A percentile compares a stretch with the other conserved stretches of the same genome.
These are phyloP conservation scores for Pyrenophora seminiperda DNA, from an alignment of 2,329 filamentous ascomycete species.

Conservation along the genomic window DNA sequence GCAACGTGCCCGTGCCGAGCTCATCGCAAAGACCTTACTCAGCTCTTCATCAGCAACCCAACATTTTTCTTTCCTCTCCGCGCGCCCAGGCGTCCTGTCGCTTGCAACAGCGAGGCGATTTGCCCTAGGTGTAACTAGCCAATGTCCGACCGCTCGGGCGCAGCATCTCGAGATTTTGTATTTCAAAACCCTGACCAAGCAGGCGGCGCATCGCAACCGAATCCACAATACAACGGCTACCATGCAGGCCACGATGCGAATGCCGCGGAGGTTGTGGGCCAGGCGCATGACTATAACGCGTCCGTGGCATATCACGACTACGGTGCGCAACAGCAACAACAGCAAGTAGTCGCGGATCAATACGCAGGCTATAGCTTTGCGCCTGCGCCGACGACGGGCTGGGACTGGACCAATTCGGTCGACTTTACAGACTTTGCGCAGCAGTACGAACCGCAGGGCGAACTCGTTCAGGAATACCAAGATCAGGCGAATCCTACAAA, in stretches of 20 bases:
- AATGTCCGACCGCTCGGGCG: constrained; percentile 39
- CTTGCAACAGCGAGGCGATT: constrained; percentile 21
- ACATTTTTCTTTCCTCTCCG: neutral
- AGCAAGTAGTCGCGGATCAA: constrained; percentile 23
- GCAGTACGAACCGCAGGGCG: constrained; percentile 54
- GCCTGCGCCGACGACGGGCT: constrained; percentile 34
- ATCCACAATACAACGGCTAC: constrained; percentile 31
- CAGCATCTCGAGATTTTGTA: constrained; percentile 36
- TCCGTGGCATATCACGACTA: constrained; percentile 28
- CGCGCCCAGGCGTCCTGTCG: constrained; percentile 5
- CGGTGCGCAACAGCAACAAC: constrained; percentile 26
- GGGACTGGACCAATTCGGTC: constrained; percentile 48
- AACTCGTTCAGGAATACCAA: constrained; percentile 49
- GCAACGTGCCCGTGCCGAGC: no score
- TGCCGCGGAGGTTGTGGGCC: constrained; percentile 24
- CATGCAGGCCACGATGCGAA: constrained; percentile 35
- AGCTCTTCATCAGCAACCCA: constrained; percentile 10
- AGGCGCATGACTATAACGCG: constrained; percentile 22
- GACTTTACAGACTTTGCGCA: constrained; percentile 42
- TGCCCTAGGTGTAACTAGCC: constrained; percentile 21
- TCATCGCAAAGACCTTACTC: constrained; percentile 11
- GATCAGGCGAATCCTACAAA: constrained; percentile 33
- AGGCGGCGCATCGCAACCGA: constrained; percentile 24
- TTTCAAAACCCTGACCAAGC: constrained; percentile 45
- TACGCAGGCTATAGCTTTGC: constrained; percentile 31